Percentiles rank a stretch among this genome's conserved stretches.
Evolutionary conservation across 2,329 filamentous ascomycete genomes (phyloP).

Genomic region (Cercospora sesami): DNA sequence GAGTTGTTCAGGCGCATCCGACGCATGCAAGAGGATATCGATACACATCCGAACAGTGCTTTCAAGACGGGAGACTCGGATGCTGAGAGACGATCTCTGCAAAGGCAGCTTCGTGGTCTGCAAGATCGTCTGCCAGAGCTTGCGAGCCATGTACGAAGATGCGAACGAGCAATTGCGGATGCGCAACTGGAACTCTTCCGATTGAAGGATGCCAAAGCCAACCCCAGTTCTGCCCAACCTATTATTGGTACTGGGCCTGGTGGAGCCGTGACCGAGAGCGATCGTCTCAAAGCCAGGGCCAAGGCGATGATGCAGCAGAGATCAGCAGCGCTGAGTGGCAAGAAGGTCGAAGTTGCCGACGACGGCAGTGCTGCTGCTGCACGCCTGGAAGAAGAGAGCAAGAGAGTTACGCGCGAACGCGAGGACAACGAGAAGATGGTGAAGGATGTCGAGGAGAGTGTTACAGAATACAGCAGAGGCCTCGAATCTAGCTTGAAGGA

Average conservation of each 20-base stretch:
- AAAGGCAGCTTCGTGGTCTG: constrained; percentile 82
- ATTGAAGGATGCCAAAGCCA: constrained; percentile 85
- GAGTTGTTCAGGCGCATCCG: constrained; percentile 91
- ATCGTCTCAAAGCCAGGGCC: constrained; percentile 89
- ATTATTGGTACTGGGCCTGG: constrained; percentile 93
- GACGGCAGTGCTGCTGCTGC: constrained; percentile 79
- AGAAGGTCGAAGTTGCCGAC: constrained; percentile 63
- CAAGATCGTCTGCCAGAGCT: constrained; percentile 89
- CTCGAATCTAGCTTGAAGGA: constrained; percentile 88
- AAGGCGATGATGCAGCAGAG: constrained; percentile 99
- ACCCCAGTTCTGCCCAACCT: constrained; percentile 74
- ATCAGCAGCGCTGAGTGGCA: constrained; percentile 86
- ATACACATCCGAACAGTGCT: constrained; percentile 77
- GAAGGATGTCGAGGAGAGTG: constrained; percentile 91
- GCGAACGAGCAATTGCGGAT: constrained; percentile 90
- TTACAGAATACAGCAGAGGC: constrained; percentile 79
- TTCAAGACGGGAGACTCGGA: constrained; percentile 74
- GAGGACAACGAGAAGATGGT: constrained; percentile 98
- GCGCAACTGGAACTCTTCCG: constrained; percentile 90
- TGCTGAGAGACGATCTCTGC: constrained; percentile 80
- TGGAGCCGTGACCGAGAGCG: constrained; percentile 85
- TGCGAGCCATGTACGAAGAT: constrained; percentile 85
- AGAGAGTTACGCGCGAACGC: constrained; percentile 76
- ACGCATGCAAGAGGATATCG: constrained; percentile 90
- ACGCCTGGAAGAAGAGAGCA: constrained; percentile 84